These are phyloP conservation scores for Sphagnum fallax DNA, from an alignment of 228 moss, liverwort and hornwort genomes.

Conservation along the genomic window DNA sequence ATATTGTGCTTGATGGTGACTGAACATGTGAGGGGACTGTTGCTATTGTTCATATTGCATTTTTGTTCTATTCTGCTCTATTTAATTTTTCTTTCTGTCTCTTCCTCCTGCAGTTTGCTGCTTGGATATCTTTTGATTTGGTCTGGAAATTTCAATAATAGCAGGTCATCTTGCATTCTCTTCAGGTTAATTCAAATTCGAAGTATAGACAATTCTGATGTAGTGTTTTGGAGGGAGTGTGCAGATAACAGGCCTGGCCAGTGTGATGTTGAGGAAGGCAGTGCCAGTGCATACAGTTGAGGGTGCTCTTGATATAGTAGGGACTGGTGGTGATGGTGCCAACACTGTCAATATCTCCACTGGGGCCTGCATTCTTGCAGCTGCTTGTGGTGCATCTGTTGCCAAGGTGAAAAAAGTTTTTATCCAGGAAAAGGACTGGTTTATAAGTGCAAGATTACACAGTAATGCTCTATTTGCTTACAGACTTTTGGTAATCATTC, in stretches of 20 bases:
- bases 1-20: no score
- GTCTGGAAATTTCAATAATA: no score
- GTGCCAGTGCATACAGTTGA: conserved; percentile 51
- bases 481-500: neutral
- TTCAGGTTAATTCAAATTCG: no score
- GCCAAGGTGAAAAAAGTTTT: conserved; percentile 46
- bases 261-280: conserved; percentile 71
- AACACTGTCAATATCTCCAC: conserved; percentile 93
- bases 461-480: neutral
- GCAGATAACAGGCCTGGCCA: conserved; percentile 85
- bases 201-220: no score
- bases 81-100: no score
- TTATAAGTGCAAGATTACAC: neutral
- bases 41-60: no score
- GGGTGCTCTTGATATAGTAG: conserved; percentile 86
- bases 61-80: no score
- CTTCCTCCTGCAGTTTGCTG: no score
- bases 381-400: conserved; percentile 87
- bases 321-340: conserved; percentile 90
- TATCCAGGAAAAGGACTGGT: neutral
- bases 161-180: no score
- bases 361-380: conserved; percentile 78
- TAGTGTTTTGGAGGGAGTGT: neutral
- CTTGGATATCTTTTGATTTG: no score
- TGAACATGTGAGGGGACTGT: no score